These are phyloP conservation scores for Rhodamnia rubescens DNA, from an alignment of 345 rosid species.

Conservation along the genomic window DNA sequence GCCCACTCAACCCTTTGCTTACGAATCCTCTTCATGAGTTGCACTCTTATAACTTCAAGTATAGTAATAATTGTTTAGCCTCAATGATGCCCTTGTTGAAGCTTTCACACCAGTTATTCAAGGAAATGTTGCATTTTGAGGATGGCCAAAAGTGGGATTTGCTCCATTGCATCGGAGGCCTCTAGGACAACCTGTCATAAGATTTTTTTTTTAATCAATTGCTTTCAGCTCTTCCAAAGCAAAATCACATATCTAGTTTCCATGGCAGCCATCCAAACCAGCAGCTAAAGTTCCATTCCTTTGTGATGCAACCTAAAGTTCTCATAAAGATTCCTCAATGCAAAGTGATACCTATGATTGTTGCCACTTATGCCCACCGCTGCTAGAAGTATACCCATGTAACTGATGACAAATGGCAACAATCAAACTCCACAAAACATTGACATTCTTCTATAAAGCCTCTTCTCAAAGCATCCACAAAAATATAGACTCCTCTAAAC, in stretches of 20 bases:
- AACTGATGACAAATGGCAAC: not conserved
- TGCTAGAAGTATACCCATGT: not conserved
- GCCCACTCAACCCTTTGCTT: not conserved
- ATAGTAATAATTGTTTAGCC: not conserved
- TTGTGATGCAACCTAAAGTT: not conserved
- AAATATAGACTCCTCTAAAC: not conserved
- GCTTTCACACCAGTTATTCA: not conserved
- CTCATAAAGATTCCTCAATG: not conserved
- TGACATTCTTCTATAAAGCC: not conserved
- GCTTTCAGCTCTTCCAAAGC: not conserved
- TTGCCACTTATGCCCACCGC: not conserved
- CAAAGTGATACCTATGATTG: fast-evolving
- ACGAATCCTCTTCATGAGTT: not conserved
- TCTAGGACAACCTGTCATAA: not conserved
- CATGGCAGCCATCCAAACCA: not conserved
- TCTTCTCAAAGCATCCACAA: not conserved
- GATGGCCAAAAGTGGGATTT: not conserved
- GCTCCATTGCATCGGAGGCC: not conserved
- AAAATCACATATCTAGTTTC: fast-evolving
- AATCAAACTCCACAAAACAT: not conserved
- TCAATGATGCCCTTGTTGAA: not conserved
- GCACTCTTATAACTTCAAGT: not conserved
- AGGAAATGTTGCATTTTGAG: not conserved
- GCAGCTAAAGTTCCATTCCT: not conserved
- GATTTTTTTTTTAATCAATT: not conserved